Evolutionary conservation across 2,329 filamentous ascomycete species (phyloP), one percentile per base, ranked within the genome.

Genomic region (Alternaria solani): DNA sequence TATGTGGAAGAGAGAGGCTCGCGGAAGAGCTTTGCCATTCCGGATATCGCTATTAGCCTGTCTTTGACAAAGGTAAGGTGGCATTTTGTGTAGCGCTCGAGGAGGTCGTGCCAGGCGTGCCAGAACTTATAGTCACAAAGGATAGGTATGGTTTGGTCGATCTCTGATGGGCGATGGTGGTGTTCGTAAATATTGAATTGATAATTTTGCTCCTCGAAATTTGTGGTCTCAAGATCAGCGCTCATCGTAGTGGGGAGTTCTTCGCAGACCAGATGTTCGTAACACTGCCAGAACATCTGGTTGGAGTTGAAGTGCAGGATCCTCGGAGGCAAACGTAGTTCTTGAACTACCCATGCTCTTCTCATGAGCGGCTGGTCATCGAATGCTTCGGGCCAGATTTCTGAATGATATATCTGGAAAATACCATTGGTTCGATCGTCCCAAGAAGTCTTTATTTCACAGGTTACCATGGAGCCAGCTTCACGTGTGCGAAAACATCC

Each of bases 241-340:
- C 1, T n/a, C n/a, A 12, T 32, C 5, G 3, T 12, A 11, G 6
- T 34, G 0, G 28, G 44, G n/a, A 28, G 28, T 5, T 18, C 18
- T 12, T 53, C 38, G 30, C 39, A 34, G 4, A 26, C 38, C 2
- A 2, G 5, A 0, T 43, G 4, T 5, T 14, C 38, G 7, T 53
- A 23, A 32, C 51, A 53, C 14, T 43, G n/a, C 51, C 51, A 43
- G 5, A 53, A 53, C 26, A 53, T 34, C 26, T 53, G 39, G 1
- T 7, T 43, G 5, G 26, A 28, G 7, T 26, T 43, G 28, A 43
- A 12, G 16, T 43, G 9, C 2, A 53, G 51, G 1, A 53, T 5
- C 18, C 39, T 43, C 14, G n/a, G 18, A 2, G 44, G 9, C 3
- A 47, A 16, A 0, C 1, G 1, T 0, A 3, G 18, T 6, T 47